Conservation (phyloP, 23 red algal species). For the Gracilariopsis chorda region DNA sequence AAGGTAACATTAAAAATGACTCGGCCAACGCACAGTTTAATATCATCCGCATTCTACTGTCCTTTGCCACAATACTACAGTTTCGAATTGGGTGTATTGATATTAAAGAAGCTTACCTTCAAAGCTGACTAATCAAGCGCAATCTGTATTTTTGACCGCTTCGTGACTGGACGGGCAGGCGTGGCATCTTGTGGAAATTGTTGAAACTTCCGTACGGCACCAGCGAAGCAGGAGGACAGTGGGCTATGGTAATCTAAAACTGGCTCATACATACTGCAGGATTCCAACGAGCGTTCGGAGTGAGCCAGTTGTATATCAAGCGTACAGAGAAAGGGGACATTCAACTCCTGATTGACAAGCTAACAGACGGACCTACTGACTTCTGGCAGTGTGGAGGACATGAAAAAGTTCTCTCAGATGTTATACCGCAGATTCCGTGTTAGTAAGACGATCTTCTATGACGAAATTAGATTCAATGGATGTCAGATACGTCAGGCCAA, state of each 20-base stretch:
- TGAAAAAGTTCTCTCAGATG: background rate
- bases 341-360: background rate
- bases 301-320: background rate
- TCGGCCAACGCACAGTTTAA: background rate
- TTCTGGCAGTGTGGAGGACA: background rate
- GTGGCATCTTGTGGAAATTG: background rate
- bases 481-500: background rate
- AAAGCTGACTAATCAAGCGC: background rate
- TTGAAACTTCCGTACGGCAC: slow-evolving; percentile 7
- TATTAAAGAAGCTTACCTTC: slow-evolving; percentile 14
- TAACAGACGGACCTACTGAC: background rate
- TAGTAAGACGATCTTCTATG: background rate
- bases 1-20: background rate
- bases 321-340: background rate
- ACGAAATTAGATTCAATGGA: background rate
- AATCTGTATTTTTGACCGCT: background rate
- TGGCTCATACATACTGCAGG: background rate
- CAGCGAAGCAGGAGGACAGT: background rate
- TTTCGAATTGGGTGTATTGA: background rate
- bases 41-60: background rate
- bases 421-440: background rate
- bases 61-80: background rate
- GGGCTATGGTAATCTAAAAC: background rate
- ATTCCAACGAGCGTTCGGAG: background rate
- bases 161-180: background rate